Base-by-base conservation (phyloP, 257 asterid genomes). In the Osmanthus fragrans region DNA sequence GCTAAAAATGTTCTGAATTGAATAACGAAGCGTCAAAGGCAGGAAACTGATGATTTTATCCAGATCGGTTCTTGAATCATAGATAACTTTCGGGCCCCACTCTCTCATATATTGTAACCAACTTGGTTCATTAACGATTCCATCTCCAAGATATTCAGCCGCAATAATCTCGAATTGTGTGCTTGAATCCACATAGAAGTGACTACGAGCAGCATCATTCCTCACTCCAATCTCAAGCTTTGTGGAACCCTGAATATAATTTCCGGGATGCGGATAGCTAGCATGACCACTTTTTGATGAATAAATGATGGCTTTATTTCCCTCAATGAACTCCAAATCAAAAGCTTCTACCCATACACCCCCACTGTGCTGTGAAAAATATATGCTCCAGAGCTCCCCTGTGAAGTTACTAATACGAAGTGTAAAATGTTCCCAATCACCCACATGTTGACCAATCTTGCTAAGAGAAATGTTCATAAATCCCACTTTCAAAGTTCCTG, bases 351-450 rank as follows among this genome's bases (percentile, higher is more conserved):
- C 91, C 99, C 99, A 95, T 79, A 83, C 81, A 3, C 99, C 98
- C 12, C 98, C 99, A 77, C 99, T 95, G 76, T 93, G 98, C 85
- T 95, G 99, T 1, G 99, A 95, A 80, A 90, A 95, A 82, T 93
- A 95, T 71, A 93, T 73, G 60, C 94, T 85, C 94, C 94, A 89
- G 13, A 95, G 93, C 87, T 93, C 99, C 32, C 98, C 98, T 0
- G 92, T 86, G 89, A 87, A 95, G 84, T 95, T 95, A 83, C 93
- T 89, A n/a, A 95, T 76, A 74, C 97, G 88, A 75, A 95, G 92
- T 51, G 99, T 93, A 82, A 91, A 89, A 77, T 95, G 99, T 82
- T 95, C 99, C 99, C 99, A 95, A 47, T 95, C 99, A 15, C 98
- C 97, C 23, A 93, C 94, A 80, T 95, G 99, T 83, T 85, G 94